phyloP scores from a whole-genome alignment of 129 eudicot genomes.

The Flaveria ramosissima region DNA sequence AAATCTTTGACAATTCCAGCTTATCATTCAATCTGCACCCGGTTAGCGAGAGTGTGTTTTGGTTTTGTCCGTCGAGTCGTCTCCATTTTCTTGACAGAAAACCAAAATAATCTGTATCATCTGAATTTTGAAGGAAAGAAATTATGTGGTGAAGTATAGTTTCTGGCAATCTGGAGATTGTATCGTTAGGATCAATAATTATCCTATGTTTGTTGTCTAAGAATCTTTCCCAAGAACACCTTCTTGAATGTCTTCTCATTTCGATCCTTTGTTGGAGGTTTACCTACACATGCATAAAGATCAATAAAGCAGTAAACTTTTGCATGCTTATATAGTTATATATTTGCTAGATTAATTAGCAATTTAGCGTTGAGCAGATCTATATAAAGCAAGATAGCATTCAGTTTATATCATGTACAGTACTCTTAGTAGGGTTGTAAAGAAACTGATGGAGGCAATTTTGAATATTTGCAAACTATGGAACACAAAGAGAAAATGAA shows the following conservation, averaged over 20 bases:
- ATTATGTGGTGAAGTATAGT: conserved; percentile 6
- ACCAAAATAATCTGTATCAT: not conserved
- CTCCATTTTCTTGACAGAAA: conserved; percentile 17
- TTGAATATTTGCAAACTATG: too few relatives aligned
- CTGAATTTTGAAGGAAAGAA: not conserved
- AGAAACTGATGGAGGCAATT: too few relatives aligned
- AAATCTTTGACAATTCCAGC: conserved; percentile 7
- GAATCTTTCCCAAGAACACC: conserved; percentile 17
- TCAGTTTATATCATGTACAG: too few relatives aligned
- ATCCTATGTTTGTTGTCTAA: not conserved
- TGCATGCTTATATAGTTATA: too few relatives aligned
- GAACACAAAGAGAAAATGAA: too few relatives aligned
- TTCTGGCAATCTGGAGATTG: conserved; percentile 21
- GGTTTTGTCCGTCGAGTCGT: not conserved
- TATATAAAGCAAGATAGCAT: too few relatives aligned
- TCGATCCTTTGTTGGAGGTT: not conserved
- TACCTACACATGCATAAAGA: not conserved
- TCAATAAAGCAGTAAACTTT: too few relatives aligned
- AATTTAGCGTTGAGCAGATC: too few relatives aligned
- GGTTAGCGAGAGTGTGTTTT: not conserved
- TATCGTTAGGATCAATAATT: not conserved
- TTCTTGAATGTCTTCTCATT: not conserved
- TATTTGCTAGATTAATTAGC: too few relatives aligned
- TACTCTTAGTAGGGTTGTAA: too few relatives aligned
- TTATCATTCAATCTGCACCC: conserved; percentile 9